phyloP scores from a whole-genome alignment of 805 yeast species.

The Jamesozyma lodderae region DNA sequence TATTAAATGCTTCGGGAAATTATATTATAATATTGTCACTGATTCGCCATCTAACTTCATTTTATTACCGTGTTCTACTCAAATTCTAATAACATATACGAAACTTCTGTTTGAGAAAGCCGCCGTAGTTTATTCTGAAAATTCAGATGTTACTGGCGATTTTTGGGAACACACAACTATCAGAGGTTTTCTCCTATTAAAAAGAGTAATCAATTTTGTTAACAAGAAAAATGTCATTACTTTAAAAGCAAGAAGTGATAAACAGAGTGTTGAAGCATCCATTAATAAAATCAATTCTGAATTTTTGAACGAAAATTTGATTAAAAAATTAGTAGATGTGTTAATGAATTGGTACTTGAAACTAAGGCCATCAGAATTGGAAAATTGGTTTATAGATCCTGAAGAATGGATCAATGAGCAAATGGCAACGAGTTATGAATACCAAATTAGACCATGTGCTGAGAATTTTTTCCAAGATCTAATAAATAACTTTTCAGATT shows the following conservation, averaged over 20 bases:
- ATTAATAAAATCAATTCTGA: conserved; percentile 42
- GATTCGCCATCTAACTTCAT: conserved; percentile 63
- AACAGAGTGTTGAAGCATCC: conserved; percentile 52
- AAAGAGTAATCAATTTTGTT: conserved; percentile 51
- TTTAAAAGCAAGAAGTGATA: conserved; percentile 55
- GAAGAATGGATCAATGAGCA: conserved; percentile 92
- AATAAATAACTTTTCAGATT: conserved; percentile 50
- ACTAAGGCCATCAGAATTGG: conserved; percentile 66
- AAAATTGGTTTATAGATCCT: conserved; percentile 76
- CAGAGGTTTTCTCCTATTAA: conserved; percentile 54
- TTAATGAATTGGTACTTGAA: conserved; percentile 67
- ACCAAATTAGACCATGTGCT: conserved; percentile 76
- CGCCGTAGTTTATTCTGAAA: conserved; percentile 48
- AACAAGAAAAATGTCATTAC: conserved; percentile 61
- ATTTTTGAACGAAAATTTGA: conserved; percentile 49
- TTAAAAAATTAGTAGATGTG: conserved; percentile 53
- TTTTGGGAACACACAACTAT: conserved; percentile 73
- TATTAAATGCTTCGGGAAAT: conserved; percentile 65
- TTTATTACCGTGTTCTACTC: conserved; percentile 52
- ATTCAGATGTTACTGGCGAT: conserved; percentile 40
- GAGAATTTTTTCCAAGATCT: conserved; percentile 76
- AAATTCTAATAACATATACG: conserved; percentile 53
- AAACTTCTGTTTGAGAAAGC: conserved; percentile 58
- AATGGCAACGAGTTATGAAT: conserved; percentile 68
- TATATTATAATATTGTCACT: conserved; percentile 51